Base-by-base conservation (phyloP, 2,329 filamentous ascomycete genomes). In the Boeremia lycopersici region DNA sequence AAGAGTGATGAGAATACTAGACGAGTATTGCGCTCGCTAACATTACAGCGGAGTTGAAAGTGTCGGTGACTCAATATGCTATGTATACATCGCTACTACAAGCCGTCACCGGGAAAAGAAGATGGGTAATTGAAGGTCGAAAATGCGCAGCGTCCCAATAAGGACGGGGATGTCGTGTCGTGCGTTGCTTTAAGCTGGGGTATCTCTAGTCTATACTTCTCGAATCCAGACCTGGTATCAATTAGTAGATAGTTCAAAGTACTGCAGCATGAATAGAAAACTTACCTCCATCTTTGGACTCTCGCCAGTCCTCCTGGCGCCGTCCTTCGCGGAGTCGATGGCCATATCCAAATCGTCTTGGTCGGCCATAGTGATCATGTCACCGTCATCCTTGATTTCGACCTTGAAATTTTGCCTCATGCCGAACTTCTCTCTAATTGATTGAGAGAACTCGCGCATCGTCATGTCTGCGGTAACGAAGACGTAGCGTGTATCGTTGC, bases 351-450 rank as follows among this genome's bases (percentile, higher is more conserved):
- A 77, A 78, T 99, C 95, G 69, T 99, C 95, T 75, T 97, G 91
- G 74, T 99, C 95, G 28, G 89, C 92, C 85, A 99, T 89, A 29
- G 93, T 97, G 70, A 99, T 96, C 89, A 97, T 93, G 70, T 98
- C 93, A 63, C 91, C 89, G 64, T 98, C 95, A 60, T 96, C 91
- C 68, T 84, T 86, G 65, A 93, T 86, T 80, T 95, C 95, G 76
- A 97, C 88, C 82, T 93, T 96, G 79, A 97, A 93, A 53, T 86
- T 85, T 58, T 88, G 79, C 50, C 84, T 80, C 51, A 97, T 81
- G 12, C 84, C 87, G 70, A 98, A 96, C 77, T 99, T 99, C 59
- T 92, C 89, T 41, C 89, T 84, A 55, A 99, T 89, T 56, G 87
- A 87, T 58, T 88, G 86, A 35, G 89, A 86, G 39, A 99, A 86